These are phyloP conservation scores for Lentinus brumalis DNA, from an alignment of 768 basidiomycete species.

Conservation along the genomic window DNA sequence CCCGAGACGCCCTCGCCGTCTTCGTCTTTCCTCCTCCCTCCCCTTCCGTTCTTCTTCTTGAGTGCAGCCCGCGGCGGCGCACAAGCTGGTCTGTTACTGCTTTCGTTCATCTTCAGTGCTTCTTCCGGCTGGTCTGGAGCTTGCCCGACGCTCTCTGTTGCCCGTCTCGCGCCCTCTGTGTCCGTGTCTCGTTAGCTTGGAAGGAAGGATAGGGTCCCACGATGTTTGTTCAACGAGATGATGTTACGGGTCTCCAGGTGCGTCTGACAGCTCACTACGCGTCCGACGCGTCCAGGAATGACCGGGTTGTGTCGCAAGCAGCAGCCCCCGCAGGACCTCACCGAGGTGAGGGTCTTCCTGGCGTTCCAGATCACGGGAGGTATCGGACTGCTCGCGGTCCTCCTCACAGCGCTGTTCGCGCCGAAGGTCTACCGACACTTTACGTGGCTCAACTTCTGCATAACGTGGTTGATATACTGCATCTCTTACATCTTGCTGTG, in stretches of 20 bases:
- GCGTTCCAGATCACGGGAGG: constrained; percentile 12
- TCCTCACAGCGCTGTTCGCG: constrained; percentile 19
- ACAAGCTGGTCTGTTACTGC: neutral
- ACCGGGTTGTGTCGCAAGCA: neutral
- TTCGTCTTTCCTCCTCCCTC: neutral
- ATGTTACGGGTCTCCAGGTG: neutral
- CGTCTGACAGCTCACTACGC: neutral
- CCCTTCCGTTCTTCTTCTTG: neutral
- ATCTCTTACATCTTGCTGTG: constrained; percentile 22
- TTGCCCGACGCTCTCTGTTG: constrained; percentile 6
- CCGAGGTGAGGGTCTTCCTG: constrained; percentile 16
- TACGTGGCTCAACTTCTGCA: constrained; percentile 26
- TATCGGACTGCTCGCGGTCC: constrained; percentile 12
- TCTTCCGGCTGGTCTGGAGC: constrained; percentile 21
- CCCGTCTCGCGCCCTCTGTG: neutral
- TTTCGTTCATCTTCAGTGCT: neutral
- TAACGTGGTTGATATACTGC: constrained; percentile 21
- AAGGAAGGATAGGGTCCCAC: neutral
- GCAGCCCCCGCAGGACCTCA: neutral
- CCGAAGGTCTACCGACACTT: constrained; percentile 18
- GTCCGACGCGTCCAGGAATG: neutral
- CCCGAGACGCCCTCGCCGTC: neutral
- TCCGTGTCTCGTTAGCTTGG: neutral
- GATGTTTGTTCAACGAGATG: constrained; percentile 5
- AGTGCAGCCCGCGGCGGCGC: constrained; percentile 15